Base-by-base conservation (phyloP, 2,329 filamentous ascomycete species). In the Aspergillus costaricaensis region DNA sequence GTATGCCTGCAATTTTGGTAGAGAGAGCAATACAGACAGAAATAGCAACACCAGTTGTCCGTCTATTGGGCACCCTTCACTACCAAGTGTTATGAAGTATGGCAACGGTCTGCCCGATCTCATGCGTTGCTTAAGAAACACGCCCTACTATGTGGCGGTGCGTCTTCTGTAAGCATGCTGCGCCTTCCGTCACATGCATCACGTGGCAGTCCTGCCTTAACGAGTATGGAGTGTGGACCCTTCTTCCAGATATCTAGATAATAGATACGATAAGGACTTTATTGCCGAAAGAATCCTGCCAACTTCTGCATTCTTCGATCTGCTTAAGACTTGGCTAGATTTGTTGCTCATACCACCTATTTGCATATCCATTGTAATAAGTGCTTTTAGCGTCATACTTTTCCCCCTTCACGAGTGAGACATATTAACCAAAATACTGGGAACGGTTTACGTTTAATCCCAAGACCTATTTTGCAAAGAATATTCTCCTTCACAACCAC, bases 21-120 rank as follows among this genome's bases (percentile, higher is more conserved):
- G 36, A 38, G 63, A 56, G 12, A 36, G 12, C 32, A 36, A 36
- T 36, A 36, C 12, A 6, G 23, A 59, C 62, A 32, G 51, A 36
- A 12, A 57, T 39, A 58, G 60, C 56, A 12, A 58, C 62, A 14
- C 63, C 59, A 27, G 59, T 62, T 47, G 48, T 50, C 25, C 44
- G 56, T n/a, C 10, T 57, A 36, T 65, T 65, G 39, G 56, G 49
- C 27, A 57, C 21, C 19, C 43, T 27, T 15, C 15, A 30, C 23
- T 25, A n/a, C 23, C 23, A 30, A 23, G 14, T 21, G 41, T 23
- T 23, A 15, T 21, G 36, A 53, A n/a, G 51, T 38, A 53, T 39
- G 32, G 23, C 51, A 55, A 55, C 43, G 44, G 39, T 14, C 53
- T 30, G 41, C 25, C 53, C 53, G 30, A 47, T 15, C 32, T 55